Evolutionary conservation across 495 filamentous ascomycete genomes (phyloP).

Genomic region (Rostrohypoxylon terebratum): DNA sequence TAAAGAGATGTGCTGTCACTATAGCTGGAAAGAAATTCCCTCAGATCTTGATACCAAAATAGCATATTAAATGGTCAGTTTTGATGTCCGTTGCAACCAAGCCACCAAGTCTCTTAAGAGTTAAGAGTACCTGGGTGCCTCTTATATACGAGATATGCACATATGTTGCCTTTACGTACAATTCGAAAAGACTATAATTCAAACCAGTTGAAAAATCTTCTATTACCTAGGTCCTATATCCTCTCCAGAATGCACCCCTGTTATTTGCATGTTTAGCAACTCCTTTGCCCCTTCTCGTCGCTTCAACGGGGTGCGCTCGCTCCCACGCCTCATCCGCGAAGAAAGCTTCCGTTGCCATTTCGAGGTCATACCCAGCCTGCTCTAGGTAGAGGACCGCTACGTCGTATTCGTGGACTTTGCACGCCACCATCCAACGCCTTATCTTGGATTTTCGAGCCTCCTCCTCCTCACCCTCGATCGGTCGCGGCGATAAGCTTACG

Average conservation of each 20-base stretch:
- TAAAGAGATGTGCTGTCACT: constrained; percentile 22
- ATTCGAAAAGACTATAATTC: constrained; percentile 1
- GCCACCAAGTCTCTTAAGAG: not conserved
- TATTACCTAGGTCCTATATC: constrained; percentile 24
- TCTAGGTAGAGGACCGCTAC: constrained; percentile 77
- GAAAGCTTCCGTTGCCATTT: constrained; percentile 68
- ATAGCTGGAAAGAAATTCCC: constrained; percentile 25
- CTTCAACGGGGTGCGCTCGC: constrained; percentile 69
- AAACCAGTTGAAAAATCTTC: not conserved
- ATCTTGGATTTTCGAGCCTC: constrained; percentile 72
- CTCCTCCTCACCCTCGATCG: constrained; percentile 75
- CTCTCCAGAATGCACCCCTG: constrained; percentile 26
- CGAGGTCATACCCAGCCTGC: constrained; percentile 72
- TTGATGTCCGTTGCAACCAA: constrained; percentile 10
- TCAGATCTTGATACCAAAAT: not conserved
- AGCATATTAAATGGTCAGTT: constrained; percentile 30
- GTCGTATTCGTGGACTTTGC: constrained; percentile 79
- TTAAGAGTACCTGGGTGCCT: constrained; percentile 16
- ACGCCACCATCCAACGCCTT: constrained; percentile 76
- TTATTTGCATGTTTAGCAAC: constrained; percentile 47
- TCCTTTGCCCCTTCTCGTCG: constrained; percentile 51
- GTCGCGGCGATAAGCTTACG: constrained; percentile 71
- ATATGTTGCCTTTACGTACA: constrained; percentile 30
- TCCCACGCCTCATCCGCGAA: constrained; percentile 79
- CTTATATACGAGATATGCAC: constrained; percentile 27